Evolutionary conservation across 2,329 filamentous ascomycete species (phyloP).

Genomic region (Ascosphaera acerosa): DNA sequence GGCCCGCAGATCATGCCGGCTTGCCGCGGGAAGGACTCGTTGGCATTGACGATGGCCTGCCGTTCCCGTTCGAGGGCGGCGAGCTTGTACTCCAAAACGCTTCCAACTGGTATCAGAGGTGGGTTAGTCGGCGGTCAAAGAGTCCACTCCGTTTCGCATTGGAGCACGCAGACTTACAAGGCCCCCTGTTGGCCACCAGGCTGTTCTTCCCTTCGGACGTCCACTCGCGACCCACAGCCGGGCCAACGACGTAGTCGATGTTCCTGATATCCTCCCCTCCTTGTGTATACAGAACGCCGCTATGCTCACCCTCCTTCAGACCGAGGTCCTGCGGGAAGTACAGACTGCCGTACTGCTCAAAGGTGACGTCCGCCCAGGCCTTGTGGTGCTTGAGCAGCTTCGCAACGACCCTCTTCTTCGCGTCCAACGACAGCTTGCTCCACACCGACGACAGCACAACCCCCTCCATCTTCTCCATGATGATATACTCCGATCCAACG

Average conservation of each 20-base stretch:
- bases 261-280: slow-evolving; percentile 2
- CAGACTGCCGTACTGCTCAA: slow-evolving; percentile 2
- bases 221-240: slow-evolving; percentile 10
- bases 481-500: slow-evolving; percentile 14
- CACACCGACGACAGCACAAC: slow-evolving; percentile 9
- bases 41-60: slow-evolving; percentile 1
- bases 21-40: slow-evolving; percentile 2
- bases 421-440: slow-evolving; percentile 4
- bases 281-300: background rate
- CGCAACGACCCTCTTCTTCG: slow-evolving; percentile 3
- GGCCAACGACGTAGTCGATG: slow-evolving; percentile 9
- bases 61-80: slow-evolving; percentile 3
- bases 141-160: background rate
- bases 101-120: background rate
- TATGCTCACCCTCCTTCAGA: background rate
- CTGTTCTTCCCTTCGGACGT: slow-evolving; percentile 5
- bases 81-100: slow-evolving; percentile 1
- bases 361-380: slow-evolving; percentile 3
- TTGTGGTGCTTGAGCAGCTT: slow-evolving; percentile 3
- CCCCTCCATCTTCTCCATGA: slow-evolving; percentile 13
- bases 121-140: background rate
- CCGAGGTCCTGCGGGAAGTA: slow-evolving; percentile 3
- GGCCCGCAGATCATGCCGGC: slow-evolving; percentile 3
- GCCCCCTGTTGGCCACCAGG: slow-evolving; percentile 3
- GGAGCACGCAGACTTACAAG: slow-evolving; percentile 3